These are phyloP conservation scores for Gloeophyllum trabeum DNA, from an alignment of 768 basidiomycete genomes.

Conservation along the genomic window DNA sequence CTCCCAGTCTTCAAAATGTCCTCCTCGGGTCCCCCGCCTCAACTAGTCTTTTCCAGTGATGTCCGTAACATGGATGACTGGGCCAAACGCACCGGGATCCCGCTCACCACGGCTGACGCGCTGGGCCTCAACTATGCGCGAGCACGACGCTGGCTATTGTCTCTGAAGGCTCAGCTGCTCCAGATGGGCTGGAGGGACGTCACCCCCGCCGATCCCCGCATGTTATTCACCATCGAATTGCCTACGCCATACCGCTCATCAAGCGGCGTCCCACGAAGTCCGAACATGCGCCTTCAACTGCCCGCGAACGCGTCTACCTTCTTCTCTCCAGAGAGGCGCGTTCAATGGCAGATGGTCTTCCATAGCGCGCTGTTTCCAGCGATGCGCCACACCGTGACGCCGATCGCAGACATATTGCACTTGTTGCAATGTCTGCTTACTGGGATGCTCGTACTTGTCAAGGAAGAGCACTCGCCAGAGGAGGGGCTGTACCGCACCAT, in stretches of 20 bases:
- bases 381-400: slow-evolving; percentile 24
- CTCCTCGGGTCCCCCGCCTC: slow-evolving; percentile 21
- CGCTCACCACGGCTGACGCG: slow-evolving; percentile 74
- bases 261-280: slow-evolving; percentile 66
- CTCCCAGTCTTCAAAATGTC: background rate
- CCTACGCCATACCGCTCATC: slow-evolving; percentile 71
- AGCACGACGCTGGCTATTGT: slow-evolving; percentile 65
- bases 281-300: slow-evolving; percentile 59
- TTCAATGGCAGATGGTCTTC: slow-evolving; percentile 89
- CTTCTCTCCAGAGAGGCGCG: slow-evolving; percentile 73
- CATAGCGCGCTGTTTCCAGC: slow-evolving; percentile 29
- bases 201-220: slow-evolving; percentile 46
- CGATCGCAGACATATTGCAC: slow-evolving; percentile 25
- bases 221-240: slow-evolving; percentile 73
- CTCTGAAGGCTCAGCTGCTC: slow-evolving; percentile 51
- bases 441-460: slow-evolving; percentile 39
- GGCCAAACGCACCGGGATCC: slow-evolving; percentile 70
- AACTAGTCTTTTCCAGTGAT: slow-evolving; percentile 72
- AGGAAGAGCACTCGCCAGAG: slow-evolving; percentile 59
- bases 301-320: slow-evolving; percentile 76
- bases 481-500: slow-evolving; percentile 64
- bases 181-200: slow-evolving; percentile 63
- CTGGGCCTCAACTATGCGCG: slow-evolving; percentile 73
- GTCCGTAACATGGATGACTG: slow-evolving; percentile 77
- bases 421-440: slow-evolving; percentile 30